Evolutionary conservation across 129 eudicot genomes (phyloP), one percentile per base, ranked within the genome.

Genomic region (Oenanthe sinensis): DNA sequence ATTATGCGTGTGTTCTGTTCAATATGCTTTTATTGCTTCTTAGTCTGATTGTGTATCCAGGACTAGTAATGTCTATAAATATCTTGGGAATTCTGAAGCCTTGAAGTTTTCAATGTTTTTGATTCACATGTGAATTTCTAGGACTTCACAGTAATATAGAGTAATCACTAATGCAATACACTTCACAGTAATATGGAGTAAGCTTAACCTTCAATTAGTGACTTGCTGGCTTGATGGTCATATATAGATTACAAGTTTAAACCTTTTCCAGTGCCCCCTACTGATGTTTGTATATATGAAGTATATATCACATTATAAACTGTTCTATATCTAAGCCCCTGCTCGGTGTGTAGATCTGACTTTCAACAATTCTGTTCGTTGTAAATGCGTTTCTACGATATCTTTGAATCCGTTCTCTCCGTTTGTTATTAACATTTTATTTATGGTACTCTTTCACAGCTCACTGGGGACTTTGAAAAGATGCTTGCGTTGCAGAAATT

Each of bases 401-500:
- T 73, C 71, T 45, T 45, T 45, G 30, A 5, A 37, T 33, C 1
- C 9, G 47, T 24, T 24, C 16, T 8, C 9, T 26, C 54, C 30
- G 76, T 28, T 20, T 80, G 3, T 58, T 78, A 73, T 78, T 82
- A 46, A 79, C 70, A 75, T 75, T 74, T 48, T 72, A 77, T 48
- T 54, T 26, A 10, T 28, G 8, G 33, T 74, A 28, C 79, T 78
- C 67, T 26, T 60, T 62, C 62, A 60, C 87, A 94, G 98, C 83
- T 91, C 44, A 91, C 98, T 0, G 97, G 97, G 81, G 97, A 94
- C 78, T 86, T 94, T 63, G 83, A 83, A 69, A 95, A 91, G 88
- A 83, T 95, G 93, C 86, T 90, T 77, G 97, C 96, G 2, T 81
- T 95, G 49, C 98, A 95, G 79, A 88, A 81, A 63, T 76, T 95